Conservation (phyloP, 2,329 filamentous ascomycete genomes). For the Monosporascus cannonballus region DNA sequence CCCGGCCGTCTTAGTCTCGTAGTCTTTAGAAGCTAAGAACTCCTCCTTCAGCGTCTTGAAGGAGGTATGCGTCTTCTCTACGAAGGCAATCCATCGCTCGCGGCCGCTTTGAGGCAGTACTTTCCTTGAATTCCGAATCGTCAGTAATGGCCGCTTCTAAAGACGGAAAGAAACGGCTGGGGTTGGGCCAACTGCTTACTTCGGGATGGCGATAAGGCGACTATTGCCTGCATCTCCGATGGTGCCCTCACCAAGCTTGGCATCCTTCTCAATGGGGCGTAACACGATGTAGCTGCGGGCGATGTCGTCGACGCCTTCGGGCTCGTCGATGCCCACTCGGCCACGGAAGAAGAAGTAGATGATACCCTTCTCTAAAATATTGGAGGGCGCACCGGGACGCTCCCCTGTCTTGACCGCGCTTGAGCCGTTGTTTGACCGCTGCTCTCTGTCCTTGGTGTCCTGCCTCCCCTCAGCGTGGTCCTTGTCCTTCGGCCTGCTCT, state of each 20-base stretch:
- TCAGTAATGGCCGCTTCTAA: neutral
- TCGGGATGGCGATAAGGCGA: conserved; percentile 72
- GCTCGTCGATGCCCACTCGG: conserved; percentile 66
- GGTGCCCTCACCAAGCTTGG: conserved; percentile 52
- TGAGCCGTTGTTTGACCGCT: conserved; percentile 17
- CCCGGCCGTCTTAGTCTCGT: conserved; percentile 71
- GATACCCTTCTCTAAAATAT: conserved; percentile 77
- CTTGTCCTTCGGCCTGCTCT: conserved; percentile 37
- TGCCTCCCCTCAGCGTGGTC: conserved; percentile 34
- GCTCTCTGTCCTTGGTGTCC: conserved; percentile 15
- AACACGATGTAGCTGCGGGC: conserved; percentile 76
- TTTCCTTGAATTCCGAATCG: conserved; percentile 39
- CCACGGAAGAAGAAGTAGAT: conserved; percentile 88
- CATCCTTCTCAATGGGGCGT: conserved; percentile 63
- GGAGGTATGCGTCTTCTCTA: conserved; percentile 64
- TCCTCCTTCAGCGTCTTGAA: conserved; percentile 66
- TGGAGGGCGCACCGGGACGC: conserved; percentile 36
- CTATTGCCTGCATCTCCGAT: conserved; percentile 52
- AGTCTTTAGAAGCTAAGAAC: conserved; percentile 62
- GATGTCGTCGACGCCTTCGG: conserved; percentile 64
- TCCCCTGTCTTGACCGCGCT: conserved; percentile 23
- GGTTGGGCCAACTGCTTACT: conserved; percentile 28
- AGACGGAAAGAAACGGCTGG: neutral
- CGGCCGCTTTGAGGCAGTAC: conserved; percentile 61
- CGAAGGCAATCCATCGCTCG: conserved; percentile 75